A percentile compares a stretch with the other conserved stretches of the same genome.
phyloP scores from a whole-genome alignment of 2,329 filamentous ascomycete genomes.

The Chrysoporthe cubensis region DNA sequence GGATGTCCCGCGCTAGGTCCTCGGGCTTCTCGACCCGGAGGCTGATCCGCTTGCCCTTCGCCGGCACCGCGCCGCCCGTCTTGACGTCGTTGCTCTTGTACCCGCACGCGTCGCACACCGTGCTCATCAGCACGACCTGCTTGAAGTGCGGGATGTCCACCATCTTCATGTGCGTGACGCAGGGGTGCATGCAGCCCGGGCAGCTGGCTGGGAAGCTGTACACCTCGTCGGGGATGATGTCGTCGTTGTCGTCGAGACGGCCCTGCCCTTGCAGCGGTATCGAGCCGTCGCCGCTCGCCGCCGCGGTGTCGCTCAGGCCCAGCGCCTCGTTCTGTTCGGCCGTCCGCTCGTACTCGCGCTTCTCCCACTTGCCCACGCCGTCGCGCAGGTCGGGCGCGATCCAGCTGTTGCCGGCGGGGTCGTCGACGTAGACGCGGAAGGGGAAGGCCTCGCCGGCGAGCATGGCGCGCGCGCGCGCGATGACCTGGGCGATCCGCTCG shows the following conservation, averaged over 20 bases:
- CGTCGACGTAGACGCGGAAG: constrained; percentile 86
- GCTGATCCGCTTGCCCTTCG: constrained; percentile 81
- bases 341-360: constrained; percentile 81
- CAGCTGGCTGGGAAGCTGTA: constrained; percentile 92
- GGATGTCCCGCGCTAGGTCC: constrained; percentile 88
- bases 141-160: constrained; percentile 98
- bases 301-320: constrained; percentile 70
- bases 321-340: constrained; percentile 85
- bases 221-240: constrained; percentile 91
- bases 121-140: constrained; percentile 94
- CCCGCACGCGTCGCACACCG: constrained; percentile 87
- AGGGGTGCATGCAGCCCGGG: constrained; percentile 84
- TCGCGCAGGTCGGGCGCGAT: constrained; percentile 86
- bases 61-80: constrained; percentile 90
- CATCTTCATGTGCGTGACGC: constrained; percentile 97
- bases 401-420: constrained; percentile 94
- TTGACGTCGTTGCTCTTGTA: constrained; percentile 98
- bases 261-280: constrained; percentile 51
- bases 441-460: constrained; percentile 77
- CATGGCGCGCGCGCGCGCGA: constrained; percentile 76
- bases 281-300: constrained; percentile 47
- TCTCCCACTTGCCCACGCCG: constrained; percentile 83
- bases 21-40: constrained; percentile 69
- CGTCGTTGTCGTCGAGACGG: constrained; percentile 59
- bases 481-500: constrained; percentile 76